Evolutionary conservation across 352 stramenopile genomes (phyloP).

Genomic region (Globisporangium takayamanum): DNA sequence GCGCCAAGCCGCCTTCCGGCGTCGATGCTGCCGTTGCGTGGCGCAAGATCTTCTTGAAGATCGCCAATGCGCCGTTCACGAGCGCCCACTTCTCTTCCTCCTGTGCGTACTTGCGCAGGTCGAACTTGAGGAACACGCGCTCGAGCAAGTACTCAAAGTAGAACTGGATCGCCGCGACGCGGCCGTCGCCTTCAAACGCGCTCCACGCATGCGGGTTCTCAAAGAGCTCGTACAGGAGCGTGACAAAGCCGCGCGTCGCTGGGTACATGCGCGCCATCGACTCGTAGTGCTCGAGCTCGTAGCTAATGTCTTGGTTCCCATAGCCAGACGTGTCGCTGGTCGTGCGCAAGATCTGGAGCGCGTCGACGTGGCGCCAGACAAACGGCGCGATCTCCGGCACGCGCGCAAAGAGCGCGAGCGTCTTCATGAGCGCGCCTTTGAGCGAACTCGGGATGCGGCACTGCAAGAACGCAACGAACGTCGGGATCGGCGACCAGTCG

Average conservation of each 20-base stretch:
- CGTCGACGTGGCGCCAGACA: constrained; percentile 81
- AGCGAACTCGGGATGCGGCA: constrained; percentile 78
- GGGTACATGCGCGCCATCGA: constrained; percentile 70
- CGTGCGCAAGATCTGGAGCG: constrained; percentile 77
- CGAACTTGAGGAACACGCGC: constrained; percentile 80
- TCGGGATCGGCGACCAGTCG: constrained; percentile 75
- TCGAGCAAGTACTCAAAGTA: constrained; percentile 85
- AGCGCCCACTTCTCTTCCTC: constrained; percentile 83
- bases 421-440: constrained; percentile 85
- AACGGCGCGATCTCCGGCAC: constrained; percentile 76
- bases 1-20: constrained; percentile 48
- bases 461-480: constrained; percentile 78
- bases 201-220: constrained; percentile 69
- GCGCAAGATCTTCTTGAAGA: constrained; percentile 77
- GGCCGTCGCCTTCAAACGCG: constrained; percentile 66
- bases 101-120: constrained; percentile 74
- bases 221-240: constrained; percentile 70
- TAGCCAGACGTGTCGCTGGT: constrained; percentile 55
- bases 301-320: constrained; percentile 71
- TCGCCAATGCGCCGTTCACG: constrained; percentile 56
- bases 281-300: constrained; percentile 85
- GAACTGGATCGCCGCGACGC: constrained; percentile 68
- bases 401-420: constrained; percentile 63
- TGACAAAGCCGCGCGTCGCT: constrained; percentile 70
- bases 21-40: constrained; percentile 30